phyloP scores from a whole-genome alignment of 495 filamentous ascomycete genomes.

The Aspergillus coremiiformis region DNA sequence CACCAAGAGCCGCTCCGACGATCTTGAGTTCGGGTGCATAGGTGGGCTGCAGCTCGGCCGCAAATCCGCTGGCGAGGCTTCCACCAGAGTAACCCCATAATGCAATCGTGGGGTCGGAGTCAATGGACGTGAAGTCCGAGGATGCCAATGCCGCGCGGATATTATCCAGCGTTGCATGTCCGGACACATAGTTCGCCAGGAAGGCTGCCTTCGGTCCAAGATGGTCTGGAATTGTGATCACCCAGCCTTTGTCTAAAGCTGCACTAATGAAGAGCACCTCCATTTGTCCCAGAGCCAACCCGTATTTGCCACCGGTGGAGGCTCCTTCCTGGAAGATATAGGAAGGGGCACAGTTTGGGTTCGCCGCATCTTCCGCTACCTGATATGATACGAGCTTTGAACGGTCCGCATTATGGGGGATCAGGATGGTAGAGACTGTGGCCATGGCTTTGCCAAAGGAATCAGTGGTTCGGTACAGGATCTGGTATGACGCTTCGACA shows the following conservation, averaged over 20 bases:
- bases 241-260: slow-evolving; percentile 37
- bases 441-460: slow-evolving; percentile 33
- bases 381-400: slow-evolving; percentile 39
- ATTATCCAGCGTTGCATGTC: slow-evolving; percentile 41
- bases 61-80: slow-evolving; percentile 40
- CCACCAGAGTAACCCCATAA: slow-evolving; percentile 52
- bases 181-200: slow-evolving; percentile 34
- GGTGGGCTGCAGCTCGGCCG: slow-evolving; percentile 37
- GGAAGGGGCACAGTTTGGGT: slow-evolving; percentile 23
- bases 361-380: slow-evolving; percentile 35
- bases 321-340: slow-evolving; percentile 14
- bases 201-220: slow-evolving; percentile 38
- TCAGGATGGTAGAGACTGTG: slow-evolving; percentile 44
- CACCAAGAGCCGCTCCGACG: slow-evolving; percentile 40
- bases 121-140: slow-evolving; percentile 10
- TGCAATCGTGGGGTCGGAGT: slow-evolving; percentile 16
- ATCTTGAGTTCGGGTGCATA: slow-evolving; percentile 48
- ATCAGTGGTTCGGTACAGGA: slow-evolving; percentile 47
- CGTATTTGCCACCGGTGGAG: slow-evolving; percentile 14
- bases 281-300: slow-evolving; percentile 17
- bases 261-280: slow-evolving; percentile 23
- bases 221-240: slow-evolving; percentile 43
- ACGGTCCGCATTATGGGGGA: slow-evolving; percentile 29
- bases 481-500: slow-evolving; percentile 34
- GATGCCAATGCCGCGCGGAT: slow-evolving; percentile 35